phyloP scores from a whole-genome alignment of 805 yeast genomes.

The Hanseniaspora taiwanica region DNA sequence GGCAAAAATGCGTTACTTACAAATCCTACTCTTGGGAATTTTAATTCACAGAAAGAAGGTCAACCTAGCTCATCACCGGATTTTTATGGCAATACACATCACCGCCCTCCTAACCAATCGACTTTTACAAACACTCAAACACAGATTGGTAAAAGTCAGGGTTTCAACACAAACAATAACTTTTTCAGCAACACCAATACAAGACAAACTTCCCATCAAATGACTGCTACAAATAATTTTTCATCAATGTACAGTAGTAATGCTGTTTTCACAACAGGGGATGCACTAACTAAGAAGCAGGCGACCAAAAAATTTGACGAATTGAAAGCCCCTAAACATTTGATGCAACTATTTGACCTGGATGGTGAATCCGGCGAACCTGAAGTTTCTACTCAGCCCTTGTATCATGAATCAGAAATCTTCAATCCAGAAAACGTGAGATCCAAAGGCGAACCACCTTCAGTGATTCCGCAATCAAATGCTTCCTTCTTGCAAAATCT shows the following conservation, averaged over 20 bases:
- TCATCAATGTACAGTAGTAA: not conserved
- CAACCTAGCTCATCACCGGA: too few species aligned
- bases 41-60: too few species aligned
- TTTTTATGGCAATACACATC: too few species aligned
- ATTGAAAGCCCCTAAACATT: slow-evolving; percentile 50
- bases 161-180: not conserved
- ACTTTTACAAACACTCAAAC: too few species aligned
- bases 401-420: slow-evolving; percentile 1
- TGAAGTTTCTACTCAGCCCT: slow-evolving; percentile 10
- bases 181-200: not conserved
- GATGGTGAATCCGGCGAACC: slow-evolving; percentile 22
- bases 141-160: too few species aligned
- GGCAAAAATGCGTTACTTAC: too few species aligned
- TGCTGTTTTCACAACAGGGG: not conserved
- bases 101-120: too few species aligned
- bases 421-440: too few species aligned
- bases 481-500: not conserved
- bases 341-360: slow-evolving; percentile 57
- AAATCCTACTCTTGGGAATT: too few species aligned
- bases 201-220: not conserved
- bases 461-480: not conserved
- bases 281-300: not conserved
- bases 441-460: too few species aligned
- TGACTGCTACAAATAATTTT: not conserved
- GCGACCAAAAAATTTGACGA: not conserved